phyloP scores from a whole-genome alignment of 129 eudicot genomes.

The Glebionis coronaria region DNA sequence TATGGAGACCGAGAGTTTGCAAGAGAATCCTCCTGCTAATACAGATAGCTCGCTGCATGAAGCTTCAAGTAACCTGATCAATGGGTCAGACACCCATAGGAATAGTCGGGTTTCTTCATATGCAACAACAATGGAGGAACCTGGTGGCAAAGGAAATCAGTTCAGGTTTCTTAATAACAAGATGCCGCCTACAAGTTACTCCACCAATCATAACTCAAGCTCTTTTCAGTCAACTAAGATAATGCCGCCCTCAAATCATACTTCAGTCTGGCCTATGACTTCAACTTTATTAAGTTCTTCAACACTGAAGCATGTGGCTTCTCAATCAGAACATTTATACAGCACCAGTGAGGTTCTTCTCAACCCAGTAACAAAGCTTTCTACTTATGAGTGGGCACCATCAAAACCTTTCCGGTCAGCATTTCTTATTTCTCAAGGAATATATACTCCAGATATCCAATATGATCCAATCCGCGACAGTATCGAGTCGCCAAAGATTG shows the following conservation, averaged over 20 bases:
- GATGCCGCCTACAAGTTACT: constrained; percentile 11
- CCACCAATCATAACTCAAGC: constrained; percentile 20
- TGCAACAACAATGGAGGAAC: constrained; percentile 32
- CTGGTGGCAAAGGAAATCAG: constrained; percentile 31
- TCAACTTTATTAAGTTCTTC: constrained; percentile 40
- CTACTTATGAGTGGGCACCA: constrained; percentile 65
- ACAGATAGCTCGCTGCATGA: constrained; percentile 1
- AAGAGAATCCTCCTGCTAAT: constrained; percentile 11
- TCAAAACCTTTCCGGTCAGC: constrained; percentile 72
- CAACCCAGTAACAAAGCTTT: constrained; percentile 21
- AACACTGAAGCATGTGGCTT: constrained; percentile 28
- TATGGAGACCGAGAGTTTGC: not conserved
- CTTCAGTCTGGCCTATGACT: constrained; percentile 31
- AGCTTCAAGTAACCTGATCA: constrained; percentile 15
- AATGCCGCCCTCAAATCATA: constrained; percentile 14
- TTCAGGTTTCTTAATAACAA: constrained; percentile 22
- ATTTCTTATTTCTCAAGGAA: constrained; percentile 41
- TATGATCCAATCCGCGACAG: constrained; percentile 69
- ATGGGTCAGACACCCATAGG: constrained; percentile 21
- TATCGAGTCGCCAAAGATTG: constrained; percentile 39
- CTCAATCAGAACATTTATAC: constrained; percentile 36
- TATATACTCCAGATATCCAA: constrained; percentile 40
- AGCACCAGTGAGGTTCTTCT: constrained; percentile 4
- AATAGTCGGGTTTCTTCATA: constrained; percentile 29
- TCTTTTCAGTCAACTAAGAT: constrained; percentile 20